A percentile compares a stretch with the other conserved stretches of the same genome.
These are phyloP conservation scores for Neofusicoccum cordaticola DNA, from an alignment of 2,329 filamentous ascomycete species.

Conservation along the genomic window DNA sequence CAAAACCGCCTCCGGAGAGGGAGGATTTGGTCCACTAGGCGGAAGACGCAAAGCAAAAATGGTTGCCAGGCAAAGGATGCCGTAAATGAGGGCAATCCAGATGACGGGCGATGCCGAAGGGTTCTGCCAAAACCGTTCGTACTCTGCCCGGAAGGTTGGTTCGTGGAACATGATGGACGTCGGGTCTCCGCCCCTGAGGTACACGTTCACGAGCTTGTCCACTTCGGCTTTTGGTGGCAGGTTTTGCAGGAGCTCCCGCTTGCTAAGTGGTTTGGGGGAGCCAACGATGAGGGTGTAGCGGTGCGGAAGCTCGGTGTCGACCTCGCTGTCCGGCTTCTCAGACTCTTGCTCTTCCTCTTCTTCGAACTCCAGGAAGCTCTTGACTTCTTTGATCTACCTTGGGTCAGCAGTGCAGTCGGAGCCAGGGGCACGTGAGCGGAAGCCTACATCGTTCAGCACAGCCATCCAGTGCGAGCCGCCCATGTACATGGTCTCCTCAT, in stretches of 20 bases:
- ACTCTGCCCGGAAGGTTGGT: constrained; percentile 29
- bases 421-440: background rate
- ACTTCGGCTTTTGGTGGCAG: constrained; percentile 26
- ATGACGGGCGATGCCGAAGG: constrained; percentile 37
- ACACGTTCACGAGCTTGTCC: constrained; percentile 29
- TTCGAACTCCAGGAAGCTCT: constrained; percentile 23
- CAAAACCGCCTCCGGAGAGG: background rate
- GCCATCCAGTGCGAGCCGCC: constrained; percentile 37
- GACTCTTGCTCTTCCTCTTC: constrained; percentile 19
- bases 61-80: constrained; percentile 44
- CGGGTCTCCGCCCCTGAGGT: constrained; percentile 27
- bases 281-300: constrained; percentile 12
- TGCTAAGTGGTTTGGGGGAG: constrained; percentile 24
- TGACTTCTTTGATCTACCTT: constrained; percentile 27
- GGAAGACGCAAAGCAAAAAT: constrained; percentile 26
- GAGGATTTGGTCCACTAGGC: background rate
- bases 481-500: constrained; percentile 19
- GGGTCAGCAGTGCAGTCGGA: background rate
- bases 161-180: constrained; percentile 27
- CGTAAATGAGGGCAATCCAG: constrained; percentile 50
- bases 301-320: background rate
- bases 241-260: constrained; percentile 21
- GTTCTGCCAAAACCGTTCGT: constrained; percentile 46
- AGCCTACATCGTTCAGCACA: constrained; percentile 30
- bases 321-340: constrained; percentile 17